Evolutionary conservation across 2,329 filamentous ascomycete genomes (phyloP).

Genomic region (Myriosclerotinia scirpicola): DNA sequence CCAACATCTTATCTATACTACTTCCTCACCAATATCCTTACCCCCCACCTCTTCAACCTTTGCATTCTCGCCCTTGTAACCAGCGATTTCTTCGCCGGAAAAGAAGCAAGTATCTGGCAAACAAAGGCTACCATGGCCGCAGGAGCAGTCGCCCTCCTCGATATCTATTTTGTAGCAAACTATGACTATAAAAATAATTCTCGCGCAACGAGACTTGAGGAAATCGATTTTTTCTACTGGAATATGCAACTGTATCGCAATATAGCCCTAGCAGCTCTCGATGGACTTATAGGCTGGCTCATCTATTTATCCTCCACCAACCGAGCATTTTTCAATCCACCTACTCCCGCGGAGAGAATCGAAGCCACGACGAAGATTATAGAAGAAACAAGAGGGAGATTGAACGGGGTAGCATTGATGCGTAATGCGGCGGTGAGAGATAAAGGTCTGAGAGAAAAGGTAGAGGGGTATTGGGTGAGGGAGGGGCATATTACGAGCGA

Average conservation of each 20-base stretch:
- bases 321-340: conserved; percentile 67
- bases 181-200: conserved; percentile 68
- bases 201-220: conserved; percentile 57
- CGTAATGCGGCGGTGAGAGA: conserved; percentile 80
- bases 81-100: conserved; percentile 63
- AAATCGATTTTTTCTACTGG: conserved; percentile 74
- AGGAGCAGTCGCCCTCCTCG: conserved; percentile 57
- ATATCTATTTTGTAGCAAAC: conserved; percentile 63
- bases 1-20: conserved; percentile 75
- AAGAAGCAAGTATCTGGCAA: conserved; percentile 67
- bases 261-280: conserved; percentile 62
- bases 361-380: conserved; percentile 58
- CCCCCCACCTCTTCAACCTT: conserved; percentile 80
- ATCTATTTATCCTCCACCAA: conserved; percentile 80
- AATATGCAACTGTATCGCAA: conserved; percentile 61
- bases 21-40: conserved; percentile 68
- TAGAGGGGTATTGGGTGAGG: conserved; percentile 75
- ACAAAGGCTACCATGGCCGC: conserved; percentile 65
- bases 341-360: conserved; percentile 63
- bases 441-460: conserved; percentile 62
- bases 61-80: conserved; percentile 71
- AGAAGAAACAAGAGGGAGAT: conserved; percentile 60
- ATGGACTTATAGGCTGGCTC: conserved; percentile 61
- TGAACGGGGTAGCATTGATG: conserved; percentile 72
- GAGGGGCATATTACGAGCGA: conserved; percentile 72